phyloP scores from a whole-genome alignment of 108 stramenopile genomes.

The Mediolabrus comicus region DNA sequence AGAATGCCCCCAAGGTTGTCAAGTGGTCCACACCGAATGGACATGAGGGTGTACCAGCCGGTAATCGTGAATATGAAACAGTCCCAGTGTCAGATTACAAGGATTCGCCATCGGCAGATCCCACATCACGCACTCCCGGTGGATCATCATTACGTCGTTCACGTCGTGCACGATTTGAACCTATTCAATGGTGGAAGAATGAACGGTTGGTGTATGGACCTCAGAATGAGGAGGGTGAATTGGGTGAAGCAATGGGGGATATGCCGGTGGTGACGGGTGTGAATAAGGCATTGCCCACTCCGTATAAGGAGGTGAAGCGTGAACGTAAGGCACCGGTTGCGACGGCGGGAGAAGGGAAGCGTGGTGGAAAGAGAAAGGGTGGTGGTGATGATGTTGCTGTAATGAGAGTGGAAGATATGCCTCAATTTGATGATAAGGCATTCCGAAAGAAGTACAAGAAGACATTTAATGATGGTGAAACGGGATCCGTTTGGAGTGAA shows the following conservation, averaged over 20 bases:
- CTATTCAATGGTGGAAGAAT: constrained; percentile 89
- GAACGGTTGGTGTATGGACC: constrained; percentile 80
- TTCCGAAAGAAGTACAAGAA: constrained; percentile 56
- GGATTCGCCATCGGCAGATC: constrained; percentile 49
- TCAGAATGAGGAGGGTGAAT: constrained; percentile 46
- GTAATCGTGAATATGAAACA: constrained; percentile 56
- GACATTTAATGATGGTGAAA: constrained; percentile 56
- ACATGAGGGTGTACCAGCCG: constrained; percentile 56
- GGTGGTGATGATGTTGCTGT: constrained; percentile 7
- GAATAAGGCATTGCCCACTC: constrained; percentile 68
- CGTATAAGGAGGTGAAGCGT: constrained; percentile 64
- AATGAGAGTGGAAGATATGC: constrained; percentile 1
- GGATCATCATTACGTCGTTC: constrained; percentile 54
- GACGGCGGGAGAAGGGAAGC: constrained; percentile 26
- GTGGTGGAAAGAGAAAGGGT: constrained; percentile 12
- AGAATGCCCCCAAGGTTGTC: constrained; percentile 16
- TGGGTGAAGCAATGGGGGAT: constrained; percentile 66
- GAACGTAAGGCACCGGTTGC: constrained; percentile 30
- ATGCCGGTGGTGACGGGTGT: constrained; percentile 79
- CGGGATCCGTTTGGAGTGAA: constrained; percentile 75
- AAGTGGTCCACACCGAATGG: constrained; percentile 45
- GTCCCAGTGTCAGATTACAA: constrained; percentile 66
- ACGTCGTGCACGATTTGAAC: constrained; percentile 50
- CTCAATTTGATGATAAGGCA: constrained; percentile 56
- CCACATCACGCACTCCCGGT: constrained; percentile 20